phyloP scores from a whole-genome alignment of 306 rosid species.

The Quercus alba region DNA sequence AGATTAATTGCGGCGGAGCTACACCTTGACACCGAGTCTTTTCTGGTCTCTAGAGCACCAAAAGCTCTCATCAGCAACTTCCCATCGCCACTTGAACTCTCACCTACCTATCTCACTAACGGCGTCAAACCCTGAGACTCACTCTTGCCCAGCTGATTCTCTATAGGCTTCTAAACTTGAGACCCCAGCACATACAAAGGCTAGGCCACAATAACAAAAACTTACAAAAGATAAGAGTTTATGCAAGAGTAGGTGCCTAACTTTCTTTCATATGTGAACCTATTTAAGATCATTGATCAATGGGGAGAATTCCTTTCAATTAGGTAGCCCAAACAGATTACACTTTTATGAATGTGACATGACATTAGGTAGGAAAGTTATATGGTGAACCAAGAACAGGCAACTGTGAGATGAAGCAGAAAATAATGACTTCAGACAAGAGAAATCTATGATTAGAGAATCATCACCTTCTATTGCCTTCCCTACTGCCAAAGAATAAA shows the following conservation, averaged over 20 bases:
- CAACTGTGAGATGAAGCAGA: not conserved
- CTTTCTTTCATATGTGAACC: not conserved
- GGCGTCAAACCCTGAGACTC: too few relatives aligned
- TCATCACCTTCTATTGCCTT: not conserved
- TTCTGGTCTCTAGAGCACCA: too few relatives aligned
- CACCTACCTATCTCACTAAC: too few relatives aligned
- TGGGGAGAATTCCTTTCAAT: not conserved
- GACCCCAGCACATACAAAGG: too few relatives aligned
- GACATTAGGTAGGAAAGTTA: not conserved
- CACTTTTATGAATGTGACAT: not conserved
- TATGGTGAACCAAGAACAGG: not conserved
- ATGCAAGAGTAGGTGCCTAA: not conserved
- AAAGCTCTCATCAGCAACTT: too few relatives aligned
- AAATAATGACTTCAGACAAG: not conserved
- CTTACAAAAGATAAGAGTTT: not conserved
- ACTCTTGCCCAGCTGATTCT: too few relatives aligned
- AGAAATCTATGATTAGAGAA: not conserved
- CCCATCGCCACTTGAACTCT: too few relatives aligned
- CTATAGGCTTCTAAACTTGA: too few relatives aligned
- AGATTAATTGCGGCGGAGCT: too few relatives aligned
- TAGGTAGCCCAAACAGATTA: not conserved
- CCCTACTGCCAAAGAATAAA: not conserved
- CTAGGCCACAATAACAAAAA: not conserved
- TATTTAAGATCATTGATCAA: not conserved
- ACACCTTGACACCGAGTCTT: too few relatives aligned